These are phyloP conservation scores for Dothideomycetidae sp. DNA, from an alignment of 2,329 filamentous ascomycete genomes.

Conservation along the genomic window DNA sequence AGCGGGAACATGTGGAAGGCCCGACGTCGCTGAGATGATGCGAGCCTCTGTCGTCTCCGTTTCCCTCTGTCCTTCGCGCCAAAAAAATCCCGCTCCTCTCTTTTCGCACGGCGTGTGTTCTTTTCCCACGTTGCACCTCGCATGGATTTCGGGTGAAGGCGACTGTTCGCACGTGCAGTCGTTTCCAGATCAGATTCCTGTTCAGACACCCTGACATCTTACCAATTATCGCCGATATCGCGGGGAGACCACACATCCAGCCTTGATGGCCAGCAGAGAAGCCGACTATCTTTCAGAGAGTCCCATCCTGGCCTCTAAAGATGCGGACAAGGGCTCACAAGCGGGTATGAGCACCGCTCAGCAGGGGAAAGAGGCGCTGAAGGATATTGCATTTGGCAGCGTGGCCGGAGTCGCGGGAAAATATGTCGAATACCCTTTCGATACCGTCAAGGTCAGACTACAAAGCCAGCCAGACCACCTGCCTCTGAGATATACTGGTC, in stretches of 20 bases:
- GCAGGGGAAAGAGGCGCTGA: constrained; percentile 53
- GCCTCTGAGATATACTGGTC: constrained; percentile 69
- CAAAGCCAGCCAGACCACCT: constrained; percentile 86
- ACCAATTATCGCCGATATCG: no score
- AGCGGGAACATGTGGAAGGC: no score
- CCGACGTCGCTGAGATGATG: no score
- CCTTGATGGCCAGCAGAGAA: neutral
- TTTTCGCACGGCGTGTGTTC: neutral
- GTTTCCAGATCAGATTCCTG: neutral
- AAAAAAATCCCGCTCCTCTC: neutral
- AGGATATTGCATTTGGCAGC: constrained; percentile 82
- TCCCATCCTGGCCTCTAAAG: neutral
- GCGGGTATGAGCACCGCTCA: constrained; percentile 9
- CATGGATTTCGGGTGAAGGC: neutral
- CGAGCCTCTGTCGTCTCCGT: no score
- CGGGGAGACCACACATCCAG: no score
- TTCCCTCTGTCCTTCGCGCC: no score
- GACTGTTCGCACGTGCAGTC: neutral
- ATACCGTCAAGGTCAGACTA: constrained; percentile 92
- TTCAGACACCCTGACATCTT: no score
- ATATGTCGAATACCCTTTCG: constrained; percentile 96
- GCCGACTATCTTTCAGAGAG: neutral
- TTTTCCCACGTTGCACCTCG: no score
- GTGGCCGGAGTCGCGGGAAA: constrained; percentile 84
- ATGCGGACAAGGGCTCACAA: neutral